Percentiles rank a stretch among this genome's conserved stretches.
Evolutionary conservation across 2,329 filamentous ascomycete genomes (phyloP).

Genomic region (Cladosporium sphaerospermum): DNA sequence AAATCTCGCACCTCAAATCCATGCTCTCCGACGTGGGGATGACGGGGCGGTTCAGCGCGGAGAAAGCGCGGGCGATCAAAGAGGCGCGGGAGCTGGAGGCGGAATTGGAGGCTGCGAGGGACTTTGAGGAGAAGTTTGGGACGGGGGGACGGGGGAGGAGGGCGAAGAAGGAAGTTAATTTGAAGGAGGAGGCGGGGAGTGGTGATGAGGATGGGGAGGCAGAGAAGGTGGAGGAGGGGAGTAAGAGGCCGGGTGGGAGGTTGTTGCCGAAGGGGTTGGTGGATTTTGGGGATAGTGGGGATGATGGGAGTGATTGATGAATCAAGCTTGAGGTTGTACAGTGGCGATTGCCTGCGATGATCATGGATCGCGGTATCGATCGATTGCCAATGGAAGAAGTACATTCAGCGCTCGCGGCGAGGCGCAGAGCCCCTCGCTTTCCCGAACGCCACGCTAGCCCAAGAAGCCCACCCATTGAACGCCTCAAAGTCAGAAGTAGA

Average conservation of each 20-base stretch:
- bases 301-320: conserved; percentile 25
- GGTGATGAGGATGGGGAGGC: conserved; percentile 13
- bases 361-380: too few relatives aligned
- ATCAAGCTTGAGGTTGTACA: too few relatives aligned
- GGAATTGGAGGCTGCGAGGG: conserved; percentile 77
- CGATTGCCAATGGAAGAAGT: too few relatives aligned
- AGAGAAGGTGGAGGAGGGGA: conserved; percentile 12
- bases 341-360: too few relatives aligned
- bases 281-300: conserved; percentile 32
- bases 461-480: too few relatives aligned
- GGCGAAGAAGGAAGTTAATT: conserved; percentile 11
- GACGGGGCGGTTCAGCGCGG: conserved; percentile 78
- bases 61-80: conserved; percentile 80
- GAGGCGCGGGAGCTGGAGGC: conserved; percentile 76
- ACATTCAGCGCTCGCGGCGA: too few relatives aligned
- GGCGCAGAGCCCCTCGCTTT: too few relatives aligned
- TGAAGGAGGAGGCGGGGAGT: conserved; percentile 5
- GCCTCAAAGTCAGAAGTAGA: not conserved
- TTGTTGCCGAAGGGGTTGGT: conserved; percentile 29
- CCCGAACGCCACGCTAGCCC: too few relatives aligned
- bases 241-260: conserved; percentile 15
- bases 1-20: conserved; percentile 71
- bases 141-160: conserved; percentile 4
- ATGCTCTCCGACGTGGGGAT: conserved; percentile 81
- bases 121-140: conserved; percentile 77